Evolutionary conservation across 2,329 filamentous ascomycete genomes (phyloP).

Genomic region (Aspergillus fijiensis): DNA sequence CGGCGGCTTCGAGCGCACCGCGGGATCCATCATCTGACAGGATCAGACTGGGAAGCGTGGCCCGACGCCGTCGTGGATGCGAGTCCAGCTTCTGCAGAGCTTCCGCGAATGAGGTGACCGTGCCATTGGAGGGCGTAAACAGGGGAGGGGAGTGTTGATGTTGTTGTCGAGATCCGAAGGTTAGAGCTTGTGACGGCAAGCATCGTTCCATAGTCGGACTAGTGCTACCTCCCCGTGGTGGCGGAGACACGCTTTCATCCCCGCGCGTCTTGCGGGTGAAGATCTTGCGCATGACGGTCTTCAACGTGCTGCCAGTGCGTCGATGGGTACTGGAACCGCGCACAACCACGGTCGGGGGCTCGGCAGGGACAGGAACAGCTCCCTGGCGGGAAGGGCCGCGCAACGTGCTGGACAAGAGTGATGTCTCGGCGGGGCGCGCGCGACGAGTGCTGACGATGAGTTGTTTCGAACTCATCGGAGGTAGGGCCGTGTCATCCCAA

Average conservation of each 20-base stretch:
- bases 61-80: conserved; percentile 36
- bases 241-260: conserved; percentile 23
- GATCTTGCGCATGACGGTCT: conserved; percentile 47
- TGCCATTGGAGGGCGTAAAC: conserved; percentile 22
- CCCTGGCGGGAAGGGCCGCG: conserved; percentile 16
- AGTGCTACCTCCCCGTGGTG: conserved; percentile 16
- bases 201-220: conserved; percentile 13
- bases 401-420: conserved; percentile 15
- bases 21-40: conserved; percentile 43
- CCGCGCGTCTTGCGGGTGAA: conserved; percentile 41
- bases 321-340: conserved; percentile 33
- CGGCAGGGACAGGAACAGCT: conserved; percentile 23
- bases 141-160: conserved; percentile 25
- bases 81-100: conserved; percentile 24
- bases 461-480: conserved; percentile 30
- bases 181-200: conserved; percentile 17
- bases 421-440: conserved; percentile 17
- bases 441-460: conserved; percentile 17
- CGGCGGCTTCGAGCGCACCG: conserved; percentile 26
- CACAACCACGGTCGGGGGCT: conserved; percentile 21
- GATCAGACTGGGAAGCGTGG: conserved; percentile 47
- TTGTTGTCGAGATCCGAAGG: conserved; percentile 26
- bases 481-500: conserved; percentile 30
- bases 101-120: conserved; percentile 20
- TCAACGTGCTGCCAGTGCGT: conserved; percentile 43